Percentiles rank a stretch among this genome's conserved stretches.
Conservation (phyloP, 1,284 basidiomycete genomes). For the Laetiporus sulphureus region DNA sequence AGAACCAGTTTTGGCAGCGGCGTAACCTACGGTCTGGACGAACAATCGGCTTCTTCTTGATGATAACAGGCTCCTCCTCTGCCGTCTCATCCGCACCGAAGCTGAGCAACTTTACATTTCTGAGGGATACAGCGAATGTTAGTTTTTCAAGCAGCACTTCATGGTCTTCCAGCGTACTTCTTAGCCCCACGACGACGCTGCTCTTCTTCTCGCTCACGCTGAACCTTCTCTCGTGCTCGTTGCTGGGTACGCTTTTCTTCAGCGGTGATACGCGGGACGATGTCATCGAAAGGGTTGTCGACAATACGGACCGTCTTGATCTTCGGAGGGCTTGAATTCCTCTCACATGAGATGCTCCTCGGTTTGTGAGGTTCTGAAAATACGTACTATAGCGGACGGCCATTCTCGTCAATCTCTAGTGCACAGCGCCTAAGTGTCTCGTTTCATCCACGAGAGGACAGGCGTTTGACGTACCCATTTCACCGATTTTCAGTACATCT, state of each 20-base stretch:
- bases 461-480: slow-evolving; percentile 58
- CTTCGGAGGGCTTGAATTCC: slow-evolving; percentile 68
- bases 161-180: slow-evolving; percentile 73
- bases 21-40: slow-evolving; percentile 69
- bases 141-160: too few species aligned
- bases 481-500: slow-evolving; percentile 89
- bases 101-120: slow-evolving; percentile 82
- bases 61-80: slow-evolving; percentile 40
- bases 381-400: slow-evolving; percentile 80
- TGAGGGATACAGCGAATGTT: too few species aligned
- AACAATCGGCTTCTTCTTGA: slow-evolving; percentile 76
- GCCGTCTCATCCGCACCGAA: slow-evolving; percentile 79
- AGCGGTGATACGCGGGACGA: slow-evolving; percentile 93
- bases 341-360: slow-evolving; percentile 1
- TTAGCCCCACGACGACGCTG: slow-evolving; percentile 71
- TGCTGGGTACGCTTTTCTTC: slow-evolving; percentile 83
- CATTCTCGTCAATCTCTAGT: slow-evolving; percentile 76
- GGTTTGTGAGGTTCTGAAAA: neutral
- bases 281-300: slow-evolving; percentile 93
- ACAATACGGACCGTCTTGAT: slow-evolving; percentile 80
- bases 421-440: slow-evolving; percentile 14
- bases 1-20: neutral
- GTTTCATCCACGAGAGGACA: neutral
- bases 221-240: slow-evolving; percentile 68
- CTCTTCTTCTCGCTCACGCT: slow-evolving; percentile 72